phyloP scores from a whole-genome alignment of 2,329 filamentous ascomycete species.

The Paracamarosporium sp. region DNA sequence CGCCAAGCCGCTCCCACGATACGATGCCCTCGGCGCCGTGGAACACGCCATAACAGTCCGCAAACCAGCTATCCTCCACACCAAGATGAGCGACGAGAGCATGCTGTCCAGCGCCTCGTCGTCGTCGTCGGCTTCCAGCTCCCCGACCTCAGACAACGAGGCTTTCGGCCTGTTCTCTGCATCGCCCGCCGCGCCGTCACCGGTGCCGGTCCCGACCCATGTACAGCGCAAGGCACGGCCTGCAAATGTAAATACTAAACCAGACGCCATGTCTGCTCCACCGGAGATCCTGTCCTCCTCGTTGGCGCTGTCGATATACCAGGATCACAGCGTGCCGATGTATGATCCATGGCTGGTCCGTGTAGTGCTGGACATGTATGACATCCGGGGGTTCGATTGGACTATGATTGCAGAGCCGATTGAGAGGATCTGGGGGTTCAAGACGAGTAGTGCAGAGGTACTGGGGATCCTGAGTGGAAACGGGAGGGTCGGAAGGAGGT shows the following conservation, averaged over 20 bases:
- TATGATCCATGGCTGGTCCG: constrained; percentile 45
- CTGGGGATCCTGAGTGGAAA: constrained; percentile 43
- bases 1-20: constrained; percentile 21
- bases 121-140: constrained; percentile 30
- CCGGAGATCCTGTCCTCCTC: constrained; percentile 19
- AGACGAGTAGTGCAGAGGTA: constrained; percentile 42
- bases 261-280: not conserved
- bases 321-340: constrained; percentile 35
- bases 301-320: constrained; percentile 35
- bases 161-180: constrained; percentile 16
- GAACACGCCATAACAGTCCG: constrained; percentile 19
- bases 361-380: constrained; percentile 44
- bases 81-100: constrained; percentile 40
- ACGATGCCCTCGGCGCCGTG: constrained; percentile 27
- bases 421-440: constrained; percentile 40
- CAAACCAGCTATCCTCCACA: constrained; percentile 32
- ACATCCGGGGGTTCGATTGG: constrained; percentile 44
- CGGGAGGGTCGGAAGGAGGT: constrained; percentile 38
- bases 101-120: constrained; percentile 22
- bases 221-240: not conserved
- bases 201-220: not conserved
- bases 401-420: constrained; percentile 45
- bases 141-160: constrained; percentile 26
- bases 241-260: constrained; percentile 1
- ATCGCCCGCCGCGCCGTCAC: constrained; percentile 13